A percentile compares a stretch with the other conserved stretches of the same genome.
Conservation (phyloP, 495 filamentous ascomycete genomes). For the Podospora pseudocomata region DNA sequence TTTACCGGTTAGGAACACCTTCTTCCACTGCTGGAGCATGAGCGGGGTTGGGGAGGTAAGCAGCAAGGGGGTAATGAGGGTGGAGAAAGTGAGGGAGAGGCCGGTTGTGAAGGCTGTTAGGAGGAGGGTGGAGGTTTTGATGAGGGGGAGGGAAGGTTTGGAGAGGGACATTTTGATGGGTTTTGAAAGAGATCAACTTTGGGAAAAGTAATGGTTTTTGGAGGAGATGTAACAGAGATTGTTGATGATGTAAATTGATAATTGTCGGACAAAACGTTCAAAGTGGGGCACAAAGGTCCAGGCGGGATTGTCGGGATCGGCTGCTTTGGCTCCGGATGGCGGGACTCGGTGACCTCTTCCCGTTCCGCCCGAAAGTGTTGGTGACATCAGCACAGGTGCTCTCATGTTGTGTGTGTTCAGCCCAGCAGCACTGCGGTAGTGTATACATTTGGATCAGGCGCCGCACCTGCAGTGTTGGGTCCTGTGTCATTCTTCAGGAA, state of each 20-base stretch:
- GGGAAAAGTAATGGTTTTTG: too few species aligned
- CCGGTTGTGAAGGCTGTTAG: conserved; percentile 43
- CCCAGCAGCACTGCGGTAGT: neutral
- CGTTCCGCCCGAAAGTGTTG: neutral
- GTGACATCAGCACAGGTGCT: neutral
- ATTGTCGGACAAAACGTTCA: neutral
- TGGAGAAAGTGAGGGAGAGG: conserved; percentile 39
- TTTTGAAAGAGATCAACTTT: neutral
- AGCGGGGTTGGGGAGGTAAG: conserved; percentile 51
- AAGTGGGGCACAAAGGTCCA: neutral
- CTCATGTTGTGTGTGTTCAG: too few species aligned
- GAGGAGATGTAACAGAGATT: too few species aligned
- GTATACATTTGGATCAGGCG: neutral
- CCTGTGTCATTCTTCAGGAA: neutral
- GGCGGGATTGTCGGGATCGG: neutral
- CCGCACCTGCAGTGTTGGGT: neutral
- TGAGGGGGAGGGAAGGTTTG: conserved; percentile 34
- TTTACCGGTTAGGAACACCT: conserved; percentile 35
- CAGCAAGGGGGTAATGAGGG: conserved; percentile 46
- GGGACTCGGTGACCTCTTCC: neutral
- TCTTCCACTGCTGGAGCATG: conserved; percentile 50
- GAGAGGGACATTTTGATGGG: neutral
- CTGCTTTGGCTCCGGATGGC: neutral
- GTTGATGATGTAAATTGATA: too few species aligned
- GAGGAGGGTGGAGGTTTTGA: conserved; percentile 48